These are phyloP conservation scores for Ophiostoma himal-ulmi DNA, from an alignment of 2,329 filamentous ascomycete genomes.

Conservation along the genomic window DNA sequence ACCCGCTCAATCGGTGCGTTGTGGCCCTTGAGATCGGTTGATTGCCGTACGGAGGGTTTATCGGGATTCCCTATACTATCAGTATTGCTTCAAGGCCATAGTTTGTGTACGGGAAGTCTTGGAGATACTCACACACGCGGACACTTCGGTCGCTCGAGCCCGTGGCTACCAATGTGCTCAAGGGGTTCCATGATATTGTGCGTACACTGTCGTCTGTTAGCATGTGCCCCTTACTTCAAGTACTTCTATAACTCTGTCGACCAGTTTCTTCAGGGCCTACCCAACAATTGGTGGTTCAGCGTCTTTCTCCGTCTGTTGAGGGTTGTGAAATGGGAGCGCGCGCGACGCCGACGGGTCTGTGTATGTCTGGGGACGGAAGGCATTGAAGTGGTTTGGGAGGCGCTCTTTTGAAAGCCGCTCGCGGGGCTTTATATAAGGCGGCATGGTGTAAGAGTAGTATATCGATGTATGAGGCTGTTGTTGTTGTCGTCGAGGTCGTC, in stretches of 20 bases:
- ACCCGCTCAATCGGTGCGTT: conserved; percentile 64
- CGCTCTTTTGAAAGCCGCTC: conserved; percentile 62
- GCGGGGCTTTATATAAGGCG: conserved; percentile 38
- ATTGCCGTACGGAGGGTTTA: conserved; percentile 64
- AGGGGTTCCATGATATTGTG: conserved; percentile 82
- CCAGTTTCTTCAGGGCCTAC: not conserved
- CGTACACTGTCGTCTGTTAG: conserved; percentile 51
- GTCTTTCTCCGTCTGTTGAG: conserved; percentile 15
- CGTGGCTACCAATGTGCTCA: conserved; percentile 77
- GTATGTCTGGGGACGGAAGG: conserved; percentile 66
- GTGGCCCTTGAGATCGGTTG: conserved; percentile 68
- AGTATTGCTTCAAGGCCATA: not conserved
- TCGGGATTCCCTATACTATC: conserved; percentile 61
- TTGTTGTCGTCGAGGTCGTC: not conserved
- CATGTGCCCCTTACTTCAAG: no score
- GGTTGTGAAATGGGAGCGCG: conserved; percentile 23
- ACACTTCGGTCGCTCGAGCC: conserved; percentile 65
- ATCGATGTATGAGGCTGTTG: not conserved
- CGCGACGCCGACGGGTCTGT: conserved; percentile 48
- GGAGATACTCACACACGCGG: conserved; percentile 57
- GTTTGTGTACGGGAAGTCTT: no score
- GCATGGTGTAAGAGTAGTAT: conserved; percentile 19
- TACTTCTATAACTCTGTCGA: not conserved
- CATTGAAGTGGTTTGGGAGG: conserved; percentile 61
- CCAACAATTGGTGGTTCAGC: conserved; percentile 17